Evolutionary conservation across 2,329 filamentous ascomycete species (phyloP).

Genomic region (Aspergillus novofumigatus): DNA sequence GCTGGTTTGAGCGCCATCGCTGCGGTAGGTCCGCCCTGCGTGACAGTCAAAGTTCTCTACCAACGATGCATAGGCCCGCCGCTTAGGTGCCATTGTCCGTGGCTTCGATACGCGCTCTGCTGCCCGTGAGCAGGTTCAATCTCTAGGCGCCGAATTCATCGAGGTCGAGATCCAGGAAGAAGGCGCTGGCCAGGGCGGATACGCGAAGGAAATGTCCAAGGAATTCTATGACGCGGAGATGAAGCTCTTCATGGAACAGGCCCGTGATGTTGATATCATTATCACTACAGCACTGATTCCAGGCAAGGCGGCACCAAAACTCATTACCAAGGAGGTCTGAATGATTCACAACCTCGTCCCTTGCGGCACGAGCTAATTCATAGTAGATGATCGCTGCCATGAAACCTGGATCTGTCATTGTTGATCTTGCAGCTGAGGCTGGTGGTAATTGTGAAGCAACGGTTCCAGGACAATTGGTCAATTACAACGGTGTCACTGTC

Average conservation of each 20-base stretch:
- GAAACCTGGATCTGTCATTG: conserved; percentile 85
- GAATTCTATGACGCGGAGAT: conserved; percentile 91
- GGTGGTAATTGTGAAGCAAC: conserved; percentile 87
- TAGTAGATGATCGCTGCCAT: conserved; percentile 71
- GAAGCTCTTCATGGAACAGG: conserved; percentile 86
- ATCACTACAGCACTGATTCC: conserved; percentile 91
- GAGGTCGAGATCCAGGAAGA: conserved; percentile 83
- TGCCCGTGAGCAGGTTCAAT: conserved; percentile 84
- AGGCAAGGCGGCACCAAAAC: conserved; percentile 73
- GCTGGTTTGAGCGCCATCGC: conserved; percentile 85
- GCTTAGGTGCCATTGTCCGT: conserved; percentile 83
- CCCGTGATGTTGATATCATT: conserved; percentile 83
- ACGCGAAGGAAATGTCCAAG: conserved; percentile 91
- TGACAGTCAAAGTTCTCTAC: background rate
- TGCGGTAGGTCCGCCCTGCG: conserved; percentile 47
- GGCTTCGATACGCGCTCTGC: conserved; percentile 90
- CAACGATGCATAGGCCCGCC: conserved; percentile 53
- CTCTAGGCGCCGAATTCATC: conserved; percentile 82
- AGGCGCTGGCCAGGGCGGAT: conserved; percentile 77
- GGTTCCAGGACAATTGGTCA: conserved; percentile 64
- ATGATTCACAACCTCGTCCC: background rate
- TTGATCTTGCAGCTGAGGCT: conserved; percentile 82
- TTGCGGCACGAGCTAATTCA: conserved; percentile 4
- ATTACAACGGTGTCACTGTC: conserved; percentile 74
- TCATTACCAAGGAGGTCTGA: conserved; percentile 67